Base-by-base conservation (phyloP, 805 yeast species). In the Candida golubevii region DNA sequence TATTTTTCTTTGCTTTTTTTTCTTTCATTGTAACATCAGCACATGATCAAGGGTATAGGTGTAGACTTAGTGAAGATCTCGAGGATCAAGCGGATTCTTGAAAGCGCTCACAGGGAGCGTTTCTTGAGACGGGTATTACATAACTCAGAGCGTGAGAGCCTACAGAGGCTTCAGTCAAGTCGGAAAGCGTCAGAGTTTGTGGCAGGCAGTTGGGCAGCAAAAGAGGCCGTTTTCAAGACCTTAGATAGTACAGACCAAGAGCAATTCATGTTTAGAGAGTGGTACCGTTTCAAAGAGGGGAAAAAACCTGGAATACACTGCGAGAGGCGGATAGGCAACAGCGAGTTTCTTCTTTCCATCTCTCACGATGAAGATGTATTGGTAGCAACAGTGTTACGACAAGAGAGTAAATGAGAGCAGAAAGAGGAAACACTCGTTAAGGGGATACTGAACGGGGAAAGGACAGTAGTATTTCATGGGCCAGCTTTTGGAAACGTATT, bases 171-270 rank as follows among this genome's bases (percentile, higher is more conserved):
- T 11, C 11, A 29, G n/a, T 11, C 32, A 3, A 11, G n/a, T 6
- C 41, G 53, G 10, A 58, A 74, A 2, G 68, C 34, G 59, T 66
- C 8, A 33, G 57, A 58, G 31, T 56, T 68, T 4, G 59, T 85
- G 14, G 77, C 87, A 1, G 78, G 80, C 2, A 53, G 62, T 14
- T 86, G 95, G 95, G 82, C 88, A 8, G 66, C 77, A 8, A 86
- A 86, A 51, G 95, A 86, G 54, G 90, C 93, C 1, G 56, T 84
- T 8, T 86, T 68, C 59, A 86, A 86, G 59, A 70, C 82, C 0
- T 59, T 86, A 45, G 77, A 72, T 38, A 41, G 53, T 1, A 49
- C 48, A 3, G 77, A 75, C 33, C 93, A 86, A 58, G 39, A 40
- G n/a, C 7, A 7, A 2, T 85, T 84, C 56, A 59, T 56, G 26